Base-by-base conservation (phyloP, 2,329 filamentous ascomycete species). In the Colletotrichum magnum region DNA sequence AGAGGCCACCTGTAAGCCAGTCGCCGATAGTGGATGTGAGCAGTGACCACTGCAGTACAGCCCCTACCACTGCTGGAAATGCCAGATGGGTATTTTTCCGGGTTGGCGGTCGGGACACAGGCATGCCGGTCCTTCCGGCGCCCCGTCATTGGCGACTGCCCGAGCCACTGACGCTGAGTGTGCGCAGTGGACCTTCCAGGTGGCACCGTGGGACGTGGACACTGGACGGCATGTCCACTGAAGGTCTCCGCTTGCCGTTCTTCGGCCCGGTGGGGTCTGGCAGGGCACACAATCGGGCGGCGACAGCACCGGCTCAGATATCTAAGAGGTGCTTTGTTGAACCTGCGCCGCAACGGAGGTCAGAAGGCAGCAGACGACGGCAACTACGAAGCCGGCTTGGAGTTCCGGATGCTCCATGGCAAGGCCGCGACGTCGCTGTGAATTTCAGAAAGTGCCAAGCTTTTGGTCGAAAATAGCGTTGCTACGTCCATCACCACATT, bases 1-100 rank as follows among this genome's bases (percentile, higher is more conserved):
- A 69, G 59, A 69, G 66, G 66, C 61, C 66, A 69, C 66, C 61
- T 69, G 24, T 60, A 65, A 47, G 59, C 28, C 51, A 26, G 60
- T 26, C 26, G 28, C 51, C 24, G 26, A 28, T 41, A 32, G 45
- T 16, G 45, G 52, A 41, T 41, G 45, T 36, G 18, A 24, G 21
- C 21, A 24, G 21, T 24, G 21, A 24, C 21, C 21, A 24, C 21
- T 24, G 21, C 21, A 24, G 21, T 24, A 24, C 3, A 4, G 10
- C 39, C 18, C 52, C 51, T 26, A 43, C 21, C 47, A 58, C 52
- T 53, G 45, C 45, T 36, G 45, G 26, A 28, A 36, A 41, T 52
- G 18, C 48, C 32, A 36, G 9, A 36, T 15, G 39, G 47, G 54
- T 24, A 32, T 51, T 41, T 21, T 51, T 3, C 41, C 41, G 41